phyloP scores from a whole-genome alignment of 352 stramenopile species.

The Pythium plurisporium region DNA sequence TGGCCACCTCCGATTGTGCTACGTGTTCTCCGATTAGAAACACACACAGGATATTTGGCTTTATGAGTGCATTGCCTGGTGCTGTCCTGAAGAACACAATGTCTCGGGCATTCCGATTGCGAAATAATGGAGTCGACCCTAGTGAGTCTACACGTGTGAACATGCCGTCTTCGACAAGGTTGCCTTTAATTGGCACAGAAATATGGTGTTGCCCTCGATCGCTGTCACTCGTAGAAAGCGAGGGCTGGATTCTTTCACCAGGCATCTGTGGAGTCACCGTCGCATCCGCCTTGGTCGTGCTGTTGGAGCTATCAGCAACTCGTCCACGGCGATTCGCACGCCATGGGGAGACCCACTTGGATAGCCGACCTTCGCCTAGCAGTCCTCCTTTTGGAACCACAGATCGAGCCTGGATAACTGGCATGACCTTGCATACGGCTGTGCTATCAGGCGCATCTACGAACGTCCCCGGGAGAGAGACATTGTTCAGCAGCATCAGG shows the following conservation, averaged over 20 bases:
- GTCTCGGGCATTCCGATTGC: conserved; percentile 50
- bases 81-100: conserved; percentile 68
- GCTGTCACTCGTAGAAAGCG: background rate
- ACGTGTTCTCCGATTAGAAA: conserved; percentile 65
- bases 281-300: background rate
- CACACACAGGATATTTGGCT: conserved; percentile 52
- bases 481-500: conserved; percentile 45
- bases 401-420: conserved; percentile 45
- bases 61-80: conserved; percentile 53
- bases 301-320: conserved; percentile 2
- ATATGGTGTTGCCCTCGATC: background rate
- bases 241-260: no score
- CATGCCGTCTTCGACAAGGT: conserved; percentile 31
- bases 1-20: conserved; percentile 36
- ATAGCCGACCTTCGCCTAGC: conserved; percentile 4
- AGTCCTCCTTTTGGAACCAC: conserved; percentile 6
- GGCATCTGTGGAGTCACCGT: conserved; percentile 11
- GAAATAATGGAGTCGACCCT: conserved; percentile 43
- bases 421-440: conserved; percentile 53
- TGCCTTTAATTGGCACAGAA: conserved; percentile 5
- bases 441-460: conserved; percentile 47
- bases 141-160: conserved; percentile 50
- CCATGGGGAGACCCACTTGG: conserved; percentile 20
- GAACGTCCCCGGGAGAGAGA: conserved; percentile 54
- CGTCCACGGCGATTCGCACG: background rate